Base-by-base conservation (phyloP, 2,329 filamentous ascomycete genomes). In the Fusarium phyllophilum region DNA sequence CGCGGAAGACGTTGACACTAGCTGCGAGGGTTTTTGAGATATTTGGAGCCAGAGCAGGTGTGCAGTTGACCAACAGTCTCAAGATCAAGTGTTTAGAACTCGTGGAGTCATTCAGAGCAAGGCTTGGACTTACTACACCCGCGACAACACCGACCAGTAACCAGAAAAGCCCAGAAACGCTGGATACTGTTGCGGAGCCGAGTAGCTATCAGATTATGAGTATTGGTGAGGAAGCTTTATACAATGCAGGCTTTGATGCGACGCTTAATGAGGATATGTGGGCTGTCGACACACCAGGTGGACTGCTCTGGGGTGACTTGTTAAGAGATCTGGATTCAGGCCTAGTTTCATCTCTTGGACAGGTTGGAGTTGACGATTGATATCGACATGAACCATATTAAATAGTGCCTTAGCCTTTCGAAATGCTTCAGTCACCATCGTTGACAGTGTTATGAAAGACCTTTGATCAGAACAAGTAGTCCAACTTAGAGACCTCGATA, bases 331-430 rank as follows among this genome's bases (percentile, higher is more conserved):
- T 78, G 10, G 76, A 73, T 39, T 65, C 67, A 15, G 69, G 66
- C 18, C 49, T 78, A 46, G 65, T 64, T n/a, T 60, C 62, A 59
- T 75, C 54, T 83, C 74, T 70, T 82, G 83, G 36, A 76, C 78
- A 66, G 20, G 34, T 75, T 26, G 68, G 36, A 17, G 57, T 74
- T 17, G 36, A 26, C 10, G 72, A 72, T 39, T 49, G 42, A 45
- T n/a, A 36, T 9, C 17, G 31, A 22, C 9, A 26, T 18, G 38
- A 17, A 18, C 17, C 46, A 22, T 15, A 22, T 31, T 31, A 29
- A 26, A 41, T 41, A 41, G 15, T n/a, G 20, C 26, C 14, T 55
- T 55, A 10, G 24, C 6, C 20, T 41, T 41, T 15, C 24, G 20
- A n/a, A 55, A 14, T n/a, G 3, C 8, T 18, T 29, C 24, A n/a